phyloP scores from a whole-genome alignment of 495 filamentous ascomycete species.

The Venustampulla echinocandica region DNA sequence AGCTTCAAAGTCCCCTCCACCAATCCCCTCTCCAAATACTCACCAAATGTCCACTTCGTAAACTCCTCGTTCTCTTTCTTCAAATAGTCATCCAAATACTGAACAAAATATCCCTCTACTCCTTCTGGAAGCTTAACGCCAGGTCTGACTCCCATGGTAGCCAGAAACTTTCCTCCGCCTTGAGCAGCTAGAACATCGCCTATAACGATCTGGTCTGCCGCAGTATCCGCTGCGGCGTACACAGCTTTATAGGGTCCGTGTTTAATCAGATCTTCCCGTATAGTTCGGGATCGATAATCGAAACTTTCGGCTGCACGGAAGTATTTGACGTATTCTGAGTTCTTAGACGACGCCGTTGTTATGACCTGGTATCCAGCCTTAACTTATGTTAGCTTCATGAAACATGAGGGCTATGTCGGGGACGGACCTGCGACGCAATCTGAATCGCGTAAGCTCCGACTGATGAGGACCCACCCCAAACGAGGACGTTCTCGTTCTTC shows the following conservation, averaged over 20 bases:
- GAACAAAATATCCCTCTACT: constrained; percentile 10
- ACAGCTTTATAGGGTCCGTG: constrained; percentile 16
- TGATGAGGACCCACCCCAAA: constrained; percentile 16
- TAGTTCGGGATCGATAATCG: constrained; percentile 3
- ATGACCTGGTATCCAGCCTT: constrained; percentile 36
- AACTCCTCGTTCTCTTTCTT: constrained; percentile 11
- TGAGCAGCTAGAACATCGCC: constrained; percentile 10
- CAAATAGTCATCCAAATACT: constrained; percentile 19
- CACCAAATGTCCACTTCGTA: constrained; percentile 16
- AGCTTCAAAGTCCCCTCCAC: constrained; percentile 11
- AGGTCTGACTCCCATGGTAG: constrained; percentile 12
- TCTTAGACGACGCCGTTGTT: constrained; percentile 40
- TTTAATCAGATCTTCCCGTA: background rate
- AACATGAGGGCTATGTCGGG: background rate
- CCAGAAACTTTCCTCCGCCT: constrained; percentile 15
- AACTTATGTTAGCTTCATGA: background rate
- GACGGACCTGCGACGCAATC: constrained; percentile 8
- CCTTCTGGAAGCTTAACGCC: constrained; percentile 11
- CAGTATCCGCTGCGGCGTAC: constrained; percentile 14
- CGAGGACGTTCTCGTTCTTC: constrained; percentile 12
- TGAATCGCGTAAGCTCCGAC: constrained; percentile 12
- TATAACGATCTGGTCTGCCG: constrained; percentile 11
- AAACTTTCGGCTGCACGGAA: background rate
- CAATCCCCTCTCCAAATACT: constrained; percentile 11
- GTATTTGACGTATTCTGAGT: constrained; percentile 35